Evolutionary conservation across 192 early-diverging fungal species (phyloP), one percentile per base, ranked within the genome.

Genomic region (Coemansia sp.): DNA sequence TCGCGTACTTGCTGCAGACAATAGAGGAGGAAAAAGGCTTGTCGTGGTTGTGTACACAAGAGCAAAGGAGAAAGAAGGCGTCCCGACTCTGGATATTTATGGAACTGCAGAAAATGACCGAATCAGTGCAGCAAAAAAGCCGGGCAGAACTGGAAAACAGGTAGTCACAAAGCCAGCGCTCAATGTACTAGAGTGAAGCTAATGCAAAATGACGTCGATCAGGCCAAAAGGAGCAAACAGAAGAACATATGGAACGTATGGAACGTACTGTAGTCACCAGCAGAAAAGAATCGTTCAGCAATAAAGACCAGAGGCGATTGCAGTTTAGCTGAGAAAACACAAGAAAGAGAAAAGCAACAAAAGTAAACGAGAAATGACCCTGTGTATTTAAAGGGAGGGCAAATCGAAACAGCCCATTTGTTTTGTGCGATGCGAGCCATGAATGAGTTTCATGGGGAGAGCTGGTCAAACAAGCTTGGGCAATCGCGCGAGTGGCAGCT

Each of bases 401-500:
- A 31, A 31, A 31, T 31, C 31, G 31, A 31, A 31, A 31, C 31
- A 31, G 31, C 31, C 31, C 31, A 31, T 17, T 17, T 44, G 42
- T 44, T 44, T 18, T 42, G 57, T 58, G 38, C 34, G 28, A 58
- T 23, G 36, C 55, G 34, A 56, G 15, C 31, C 6, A 31, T 17
- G 56, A 34, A 44, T n/a, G 42, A 9, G 14, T 17, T 3, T 6
- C 7, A 44, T 44, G 42, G 42, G 42, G 5, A 12, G n/a, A 12
- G n/a, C n/a, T 5, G 42, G 42, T 5, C 42, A 17, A 17, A 17
- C 42, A 17, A 12, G 42, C 11, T 12, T 17, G 42, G 42, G 42
- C 42, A 44, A 44, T 56, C 31, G 28, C 31, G n/a, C 11, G 25
- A 18, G 14, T 56, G 26, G 55, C 44, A 70, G 40, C 24, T 25